Base-by-base conservation (phyloP, 176 grass and related monocot genomes). In the Lolium perenne region DNA sequence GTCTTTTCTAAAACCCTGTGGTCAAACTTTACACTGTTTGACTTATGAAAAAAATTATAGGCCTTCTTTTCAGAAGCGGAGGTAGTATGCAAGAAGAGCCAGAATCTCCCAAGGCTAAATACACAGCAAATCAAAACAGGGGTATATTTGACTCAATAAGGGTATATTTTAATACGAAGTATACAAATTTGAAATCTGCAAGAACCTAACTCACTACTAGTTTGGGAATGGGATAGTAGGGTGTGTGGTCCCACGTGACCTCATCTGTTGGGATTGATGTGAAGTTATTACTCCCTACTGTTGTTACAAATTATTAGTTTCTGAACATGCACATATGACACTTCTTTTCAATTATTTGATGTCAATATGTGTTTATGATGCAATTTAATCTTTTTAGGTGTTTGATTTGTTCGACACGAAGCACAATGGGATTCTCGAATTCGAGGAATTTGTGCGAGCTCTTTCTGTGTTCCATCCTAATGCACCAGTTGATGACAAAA, bases 401-500 rank as follows among this genome's bases (percentile, higher is more conserved):
- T 95, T 95, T 83, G 91, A 93, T 87, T 80, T 95, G 77, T 95
- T 95, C 51, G 94, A 95, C 85, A 89, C 83, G 6, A 95, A 93
- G 65, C 89, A 95, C 66, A 95, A 93, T 89, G 94, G 89, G 14
- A 88, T 88, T 87, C 86, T 95, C 8, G 89, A 87, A 71, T 93
- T 95, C 73, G 94, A 95, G 87, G 94, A 95, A 82, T 95, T 91
- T 84, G 91, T 87, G n/a, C 81, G 81, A 59, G 94, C 94, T 71
- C 89, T 95, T 75, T 93, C 91, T 46, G 91, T 95, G 16, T 95
- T 95, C 77, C 94, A 95, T 89, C 94, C 94, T 66, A 89, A 87
- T 89, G 91, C 94, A 46, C 73, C 87, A 55, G 16, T 86, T 10
- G 94, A 93, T 49, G 91, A 95, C 35, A 95, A 95, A 89, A 91